Base-by-base conservation (phyloP, 805 yeast genomes). In the Cyberlindnera americana region DNA sequence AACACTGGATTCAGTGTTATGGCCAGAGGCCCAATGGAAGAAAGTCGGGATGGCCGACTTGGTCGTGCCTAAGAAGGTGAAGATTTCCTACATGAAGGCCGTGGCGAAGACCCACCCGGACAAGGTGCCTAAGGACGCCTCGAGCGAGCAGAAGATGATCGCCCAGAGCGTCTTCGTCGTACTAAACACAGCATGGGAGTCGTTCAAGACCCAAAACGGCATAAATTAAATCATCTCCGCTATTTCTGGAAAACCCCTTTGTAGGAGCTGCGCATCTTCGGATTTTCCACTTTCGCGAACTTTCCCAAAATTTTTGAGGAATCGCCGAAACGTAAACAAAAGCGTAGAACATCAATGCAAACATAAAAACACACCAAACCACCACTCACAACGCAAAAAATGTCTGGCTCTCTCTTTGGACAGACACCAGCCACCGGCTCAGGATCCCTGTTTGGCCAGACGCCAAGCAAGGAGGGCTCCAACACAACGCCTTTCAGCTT, bases 81-180 rank as follows among this genome's bases (percentile, higher is more conserved):
- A 91, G 59, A 67, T 91, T 26, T 69, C 70, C 15, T 93, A 93
- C 30, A 80, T 93, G 89, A 86, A 83, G 61, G 88, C 96, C 5
- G 87, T 93, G 50, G 81, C 97, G 0, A 74, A 78, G 36, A 95
- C 96, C 3, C 93, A 90, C 60, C 79, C 91, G 0, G 99, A 93
- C 61, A 93, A 93, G 60, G 66, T 90, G 18, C 67, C 78, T 6
- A 56, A 63, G n/a, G 61, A 63, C 17, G 76, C 82, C 2, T 66
- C 80, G 7, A 66, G 79, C 6, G 95, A 88, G 53, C 76, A 77
- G 41, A 81, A 83, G 57, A 75, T 91, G 81, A 70, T 91, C 33
- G 93, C 97, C 13, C 91, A 90, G 52, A 79, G 78, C 18, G 91
- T 91, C 0, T 93, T 93, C 57, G 83, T 89, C 28, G 71, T 80